A percentile compares a stretch with the other conserved stretches of the same genome.
Conservation (phyloP, 805 yeast species). For the Monosporozyma unispora region DNA sequence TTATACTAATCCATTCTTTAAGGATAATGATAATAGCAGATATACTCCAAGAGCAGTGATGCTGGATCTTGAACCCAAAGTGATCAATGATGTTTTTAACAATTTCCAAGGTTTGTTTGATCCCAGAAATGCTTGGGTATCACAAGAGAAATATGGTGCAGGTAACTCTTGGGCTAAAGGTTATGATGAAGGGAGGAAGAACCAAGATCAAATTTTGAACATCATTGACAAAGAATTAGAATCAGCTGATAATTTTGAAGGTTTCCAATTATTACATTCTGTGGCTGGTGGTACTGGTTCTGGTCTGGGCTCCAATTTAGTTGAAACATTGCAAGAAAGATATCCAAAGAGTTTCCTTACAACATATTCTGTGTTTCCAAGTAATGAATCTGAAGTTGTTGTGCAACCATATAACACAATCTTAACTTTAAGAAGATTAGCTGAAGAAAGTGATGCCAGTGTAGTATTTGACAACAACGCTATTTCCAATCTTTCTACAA, state of each 20-base stretch:
- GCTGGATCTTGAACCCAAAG: conserved; percentile 86
- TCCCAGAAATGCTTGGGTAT: conserved; percentile 70
- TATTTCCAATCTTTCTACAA: conserved; percentile 59
- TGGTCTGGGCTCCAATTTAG: conserved; percentile 77
- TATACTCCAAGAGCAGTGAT: conserved; percentile 84
- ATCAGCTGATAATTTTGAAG: conserved; percentile 79
- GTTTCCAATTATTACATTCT: conserved; percentile 84
- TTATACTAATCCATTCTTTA: conserved; percentile 77
- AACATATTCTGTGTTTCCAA: conserved; percentile 83
- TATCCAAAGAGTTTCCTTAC: conserved; percentile 75
- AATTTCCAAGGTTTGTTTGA: conserved; percentile 59
- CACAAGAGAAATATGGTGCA: conserved; percentile 84
- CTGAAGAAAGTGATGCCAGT: conserved; percentile 77
- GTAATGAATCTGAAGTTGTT: conserved; percentile 82
- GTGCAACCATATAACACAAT: conserved; percentile 94
- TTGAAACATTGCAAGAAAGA: conserved; percentile 72
- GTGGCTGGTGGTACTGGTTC: conserved; percentile 99
- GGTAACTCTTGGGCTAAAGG: conserved; percentile 97
- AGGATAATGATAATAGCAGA: conserved; percentile 59
- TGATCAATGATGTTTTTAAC: conserved; percentile 53
- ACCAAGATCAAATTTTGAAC: conserved; percentile 67
- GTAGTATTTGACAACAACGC: conserved; percentile 91
- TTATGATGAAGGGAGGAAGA: conserved; percentile 58
- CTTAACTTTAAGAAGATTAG: conserved; percentile 69
- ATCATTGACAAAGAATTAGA: conserved; percentile 86